Percentiles rank a stretch among this genome's conserved stretches.
Evolutionary conservation across 2,329 filamentous ascomycete species (phyloP).

Genomic region (Coniosporium tulheliwenetii): DNA sequence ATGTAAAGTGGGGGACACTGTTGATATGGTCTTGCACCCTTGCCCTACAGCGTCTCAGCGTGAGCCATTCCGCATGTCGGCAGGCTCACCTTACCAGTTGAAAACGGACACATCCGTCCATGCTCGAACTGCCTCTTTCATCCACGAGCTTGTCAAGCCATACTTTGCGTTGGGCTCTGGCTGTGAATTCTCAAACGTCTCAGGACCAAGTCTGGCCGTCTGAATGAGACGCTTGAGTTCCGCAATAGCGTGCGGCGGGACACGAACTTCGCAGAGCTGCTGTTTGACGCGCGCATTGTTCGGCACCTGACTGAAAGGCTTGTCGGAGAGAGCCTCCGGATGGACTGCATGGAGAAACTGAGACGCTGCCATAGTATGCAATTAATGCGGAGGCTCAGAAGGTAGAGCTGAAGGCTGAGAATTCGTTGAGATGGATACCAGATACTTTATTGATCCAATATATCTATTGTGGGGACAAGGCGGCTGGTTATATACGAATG

Average conservation of each 20-base stretch:
- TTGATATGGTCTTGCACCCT: constrained; percentile 24
- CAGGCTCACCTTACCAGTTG: not conserved
- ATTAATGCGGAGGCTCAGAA: not conserved
- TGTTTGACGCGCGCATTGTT: not conserved
- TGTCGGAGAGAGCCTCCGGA: not conserved
- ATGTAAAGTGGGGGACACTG: constrained; percentile 33
- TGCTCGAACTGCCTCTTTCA: not conserved
- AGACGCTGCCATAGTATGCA: not conserved
- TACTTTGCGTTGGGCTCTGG: not conserved
- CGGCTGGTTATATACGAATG: too few relatives aligned
- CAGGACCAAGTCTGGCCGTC: not conserved
- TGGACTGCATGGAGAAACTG: not conserved
- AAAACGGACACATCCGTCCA: not conserved
- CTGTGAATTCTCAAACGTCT: not conserved
- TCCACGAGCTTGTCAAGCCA: not conserved
- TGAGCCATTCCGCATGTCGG: not conserved
- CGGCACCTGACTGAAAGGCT: not conserved
- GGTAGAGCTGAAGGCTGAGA: not conserved
- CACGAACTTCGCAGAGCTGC: not conserved
- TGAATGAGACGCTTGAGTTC: not conserved
- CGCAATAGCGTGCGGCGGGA: not conserved
- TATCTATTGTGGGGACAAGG: too few relatives aligned
- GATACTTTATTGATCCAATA: too few relatives aligned
- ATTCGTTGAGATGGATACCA: too few relatives aligned
- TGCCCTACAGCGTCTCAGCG: not conserved